Conservation (phyloP, 306 rosid species). For the Citrullus amarus region DNA sequence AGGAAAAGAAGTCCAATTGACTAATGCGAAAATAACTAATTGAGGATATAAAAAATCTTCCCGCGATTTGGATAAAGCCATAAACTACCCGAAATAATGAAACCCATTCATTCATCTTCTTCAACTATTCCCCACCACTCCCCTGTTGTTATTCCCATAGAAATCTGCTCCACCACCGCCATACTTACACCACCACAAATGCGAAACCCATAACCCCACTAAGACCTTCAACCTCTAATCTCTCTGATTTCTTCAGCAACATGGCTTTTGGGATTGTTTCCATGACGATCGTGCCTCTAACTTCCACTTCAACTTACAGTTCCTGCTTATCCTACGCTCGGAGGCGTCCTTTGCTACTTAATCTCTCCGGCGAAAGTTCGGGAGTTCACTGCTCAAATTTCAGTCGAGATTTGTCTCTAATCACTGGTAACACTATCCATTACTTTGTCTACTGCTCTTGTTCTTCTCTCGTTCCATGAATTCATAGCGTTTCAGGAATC, state of each 20-base stretch:
- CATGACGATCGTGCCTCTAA: neutral
- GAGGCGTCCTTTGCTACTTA: slow-evolving; percentile 1
- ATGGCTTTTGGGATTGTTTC: slow-evolving; percentile 19
- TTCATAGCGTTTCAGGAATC: neutral
- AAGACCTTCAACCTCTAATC: neutral
- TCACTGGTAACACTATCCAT: slow-evolving; percentile 13
- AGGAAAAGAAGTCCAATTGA: neutral
- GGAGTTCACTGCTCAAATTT: slow-evolving; percentile 17
- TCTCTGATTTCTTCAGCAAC: slow-evolving; percentile 3
- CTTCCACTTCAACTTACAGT: slow-evolving; percentile 9
- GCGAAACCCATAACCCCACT: neutral
- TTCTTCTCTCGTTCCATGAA: neutral
- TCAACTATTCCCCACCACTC: neutral
- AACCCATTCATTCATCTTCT: neutral
- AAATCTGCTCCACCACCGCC: neutral
- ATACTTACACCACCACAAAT: neutral
- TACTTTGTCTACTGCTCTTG: neutral
- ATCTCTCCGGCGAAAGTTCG: neutral
- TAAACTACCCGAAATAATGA: neutral
- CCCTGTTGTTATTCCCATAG: neutral
- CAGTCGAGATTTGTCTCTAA: slow-evolving; percentile 6
- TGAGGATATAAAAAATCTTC: neutral
- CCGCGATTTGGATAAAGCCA: neutral
- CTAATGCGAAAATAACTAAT: too few species aligned
- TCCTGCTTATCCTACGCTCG: neutral